Evolutionary conservation across 1,284 basidiomycete species (phyloP).

Genomic region (Phaffia rhodozyma): DNA sequence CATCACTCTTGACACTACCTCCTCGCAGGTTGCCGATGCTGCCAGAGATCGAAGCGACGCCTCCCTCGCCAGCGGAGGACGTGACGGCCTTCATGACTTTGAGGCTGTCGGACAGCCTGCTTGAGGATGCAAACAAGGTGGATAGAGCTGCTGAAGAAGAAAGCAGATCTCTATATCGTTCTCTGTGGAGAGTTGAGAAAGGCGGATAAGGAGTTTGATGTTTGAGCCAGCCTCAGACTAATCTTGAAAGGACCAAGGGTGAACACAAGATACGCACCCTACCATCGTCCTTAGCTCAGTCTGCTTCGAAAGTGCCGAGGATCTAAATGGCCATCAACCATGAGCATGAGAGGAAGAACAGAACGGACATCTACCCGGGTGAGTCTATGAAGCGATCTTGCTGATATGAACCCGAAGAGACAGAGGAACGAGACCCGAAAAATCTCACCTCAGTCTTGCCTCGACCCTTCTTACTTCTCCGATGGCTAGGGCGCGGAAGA

Average conservation of each 20-base stretch:
- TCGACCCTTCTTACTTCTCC: slow-evolving; percentile 62
- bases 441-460: slow-evolving; percentile 51
- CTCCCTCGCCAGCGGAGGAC: slow-evolving; percentile 25
- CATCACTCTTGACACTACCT: neutral
- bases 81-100: slow-evolving; percentile 25
- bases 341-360: neutral
- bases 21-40: slow-evolving; percentile 12
- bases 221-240: neutral
- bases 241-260: neutral
- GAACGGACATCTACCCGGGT: too few species aligned
- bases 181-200: slow-evolving; percentile 29
- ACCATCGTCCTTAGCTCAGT: slow-evolving; percentile 89
- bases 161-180: slow-evolving; percentile 84
- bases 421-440: neutral
- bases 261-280: slow-evolving; percentile 51
- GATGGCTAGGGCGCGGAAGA: slow-evolving; percentile 62
- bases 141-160: slow-evolving; percentile 40
- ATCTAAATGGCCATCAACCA: slow-evolving; percentile 36
- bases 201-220: neutral
- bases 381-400: neutral
- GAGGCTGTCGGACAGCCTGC: slow-evolving; percentile 37
- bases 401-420: neutral
- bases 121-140: slow-evolving; percentile 33
- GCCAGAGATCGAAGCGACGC: slow-evolving; percentile 1
- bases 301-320: slow-evolving; percentile 80